Percentiles rank a stretch among this genome's conserved stretches.
Conservation (phyloP, 106 monocot species). For the Phalaenopsis aphrodite region DNA sequence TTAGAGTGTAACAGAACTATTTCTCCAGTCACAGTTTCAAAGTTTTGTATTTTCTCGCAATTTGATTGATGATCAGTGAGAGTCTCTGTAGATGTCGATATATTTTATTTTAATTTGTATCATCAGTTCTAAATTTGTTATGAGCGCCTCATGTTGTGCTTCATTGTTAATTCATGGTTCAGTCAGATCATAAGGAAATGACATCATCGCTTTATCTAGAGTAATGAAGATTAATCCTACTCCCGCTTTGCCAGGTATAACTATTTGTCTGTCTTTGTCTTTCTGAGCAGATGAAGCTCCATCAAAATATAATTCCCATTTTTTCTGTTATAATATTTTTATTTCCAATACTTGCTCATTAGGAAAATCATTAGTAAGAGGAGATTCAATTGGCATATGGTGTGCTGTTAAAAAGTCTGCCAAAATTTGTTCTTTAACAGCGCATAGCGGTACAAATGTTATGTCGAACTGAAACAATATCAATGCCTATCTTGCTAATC, state of each 20-base stretch:
- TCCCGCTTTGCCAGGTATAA: not conserved
- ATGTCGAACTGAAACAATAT: too few species aligned
- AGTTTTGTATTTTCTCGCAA: too few species aligned
- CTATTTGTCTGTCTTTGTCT: not conserved
- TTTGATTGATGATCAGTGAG: too few species aligned
- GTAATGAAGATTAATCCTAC: conserved; percentile 1
- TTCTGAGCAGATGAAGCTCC: not conserved
- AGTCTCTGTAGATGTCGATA: too few species aligned
- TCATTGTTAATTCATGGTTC: conserved; percentile 2
- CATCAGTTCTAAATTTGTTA: not conserved
- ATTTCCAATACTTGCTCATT: too few species aligned
- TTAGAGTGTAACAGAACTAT: too few species aligned
- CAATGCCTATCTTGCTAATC: not conserved
- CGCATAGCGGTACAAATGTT: too few species aligned
- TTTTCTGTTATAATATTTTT: too few species aligned
- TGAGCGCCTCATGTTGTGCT: conserved; percentile 4
- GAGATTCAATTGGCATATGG: too few species aligned
- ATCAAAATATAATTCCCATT: conserved; percentile 16
- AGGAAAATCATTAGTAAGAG: too few species aligned
- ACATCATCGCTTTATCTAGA: not conserved
- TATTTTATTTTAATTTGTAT: not conserved
- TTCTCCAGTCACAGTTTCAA: too few species aligned
- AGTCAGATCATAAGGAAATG: not conserved
- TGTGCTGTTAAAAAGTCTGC: not conserved
- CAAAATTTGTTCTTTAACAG: too few species aligned